Base-by-base conservation (phyloP, 2,329 filamentous ascomycete genomes). In the Phyllosticta paracitricarpa region DNA sequence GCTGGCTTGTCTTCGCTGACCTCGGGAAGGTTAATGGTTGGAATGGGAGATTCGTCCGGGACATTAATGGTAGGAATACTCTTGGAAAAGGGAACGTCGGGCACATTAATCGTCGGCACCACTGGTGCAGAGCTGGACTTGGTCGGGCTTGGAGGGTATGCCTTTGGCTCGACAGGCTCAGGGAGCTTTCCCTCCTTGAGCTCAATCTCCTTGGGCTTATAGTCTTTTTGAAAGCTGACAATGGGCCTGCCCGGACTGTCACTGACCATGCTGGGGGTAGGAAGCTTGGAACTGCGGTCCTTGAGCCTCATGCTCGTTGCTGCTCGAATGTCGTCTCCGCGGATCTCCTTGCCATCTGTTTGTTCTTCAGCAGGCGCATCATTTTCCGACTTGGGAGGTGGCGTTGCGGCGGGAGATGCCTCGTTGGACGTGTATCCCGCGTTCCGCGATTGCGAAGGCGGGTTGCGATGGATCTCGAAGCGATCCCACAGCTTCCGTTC, bases 161-260 rank as follows among this genome's bases (percentile, higher is more conserved):
- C 40, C 63, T 64, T 63, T 64, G 51, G 58, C 67, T 63, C 62
- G 58, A 22, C 52, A 3, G 28, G n/a, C 40, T 61, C 54, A 35
- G 4, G 64, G n/a, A 30, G 19, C 28, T 58, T 55, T 30, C 76
- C 74, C 61, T 78, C 75, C 75, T 87, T 88, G 78, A 84, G 76
- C 84, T 91, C 87, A 81, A 88, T 80, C 72, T 89, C 85, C 72
- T 83, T 84, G 71, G 85, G 83, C 80, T 85, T 88, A 86, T 90
- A 96, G 72, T 88, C 84, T 70, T 84, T 84, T 76, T 96, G 84
- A 81, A 97, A 97, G 82, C 93, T 97, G 81, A 97, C 93, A 80
- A 97, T 97, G 65, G 93, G 93, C 72, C 93, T 86, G 68, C 91
- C 91, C 68, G 89, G 88, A 71, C 83, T 89, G 77, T 97, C 89